Percentiles rank a stretch among this genome's conserved stretches.
phyloP scores from a whole-genome alignment of 495 filamentous ascomycete genomes.

The Hypoxylon crocopeplum region DNA sequence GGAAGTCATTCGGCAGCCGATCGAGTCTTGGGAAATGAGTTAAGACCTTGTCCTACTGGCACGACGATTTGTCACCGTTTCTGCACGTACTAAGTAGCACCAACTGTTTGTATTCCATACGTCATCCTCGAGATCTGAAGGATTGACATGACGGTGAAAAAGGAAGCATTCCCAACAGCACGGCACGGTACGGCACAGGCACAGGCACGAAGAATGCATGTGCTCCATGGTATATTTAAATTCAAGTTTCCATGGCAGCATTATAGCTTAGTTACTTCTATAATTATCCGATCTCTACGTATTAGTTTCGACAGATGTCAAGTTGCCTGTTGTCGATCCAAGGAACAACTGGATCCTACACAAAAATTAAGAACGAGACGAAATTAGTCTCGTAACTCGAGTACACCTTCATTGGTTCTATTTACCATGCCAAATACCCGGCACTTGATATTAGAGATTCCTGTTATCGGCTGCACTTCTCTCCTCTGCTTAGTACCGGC shows the following conservation, averaged over 20 bases:
- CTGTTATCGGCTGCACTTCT: not conserved
- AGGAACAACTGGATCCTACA: not conserved
- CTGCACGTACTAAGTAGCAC: not conserved
- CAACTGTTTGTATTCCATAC: constrained; percentile 4
- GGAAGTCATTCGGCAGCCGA: constrained; percentile 2
- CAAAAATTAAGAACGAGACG: not conserved
- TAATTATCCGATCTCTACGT: not conserved
- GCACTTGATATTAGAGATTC: not conserved
- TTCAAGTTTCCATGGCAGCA: not conserved
- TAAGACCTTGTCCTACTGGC: constrained; percentile 16
- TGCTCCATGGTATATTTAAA: not conserved
- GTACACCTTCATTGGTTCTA: not conserved
- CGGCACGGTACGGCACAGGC: no score
- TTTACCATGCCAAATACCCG: not conserved
- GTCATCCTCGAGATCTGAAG: constrained; percentile 8
- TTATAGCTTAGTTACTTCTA: not conserved
- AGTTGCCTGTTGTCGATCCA: not conserved
- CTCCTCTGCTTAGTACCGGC: no score
- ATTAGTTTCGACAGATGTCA: not conserved
- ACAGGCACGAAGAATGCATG: not conserved
- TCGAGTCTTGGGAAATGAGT: constrained; percentile 9
- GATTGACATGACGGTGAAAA: not conserved
- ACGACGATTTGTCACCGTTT: constrained; percentile 3
- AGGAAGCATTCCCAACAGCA: not conserved
- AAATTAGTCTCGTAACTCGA: not conserved